phyloP scores from a whole-genome alignment of 2,329 filamentous ascomycete genomes.

The Penicillium decumbens region DNA sequence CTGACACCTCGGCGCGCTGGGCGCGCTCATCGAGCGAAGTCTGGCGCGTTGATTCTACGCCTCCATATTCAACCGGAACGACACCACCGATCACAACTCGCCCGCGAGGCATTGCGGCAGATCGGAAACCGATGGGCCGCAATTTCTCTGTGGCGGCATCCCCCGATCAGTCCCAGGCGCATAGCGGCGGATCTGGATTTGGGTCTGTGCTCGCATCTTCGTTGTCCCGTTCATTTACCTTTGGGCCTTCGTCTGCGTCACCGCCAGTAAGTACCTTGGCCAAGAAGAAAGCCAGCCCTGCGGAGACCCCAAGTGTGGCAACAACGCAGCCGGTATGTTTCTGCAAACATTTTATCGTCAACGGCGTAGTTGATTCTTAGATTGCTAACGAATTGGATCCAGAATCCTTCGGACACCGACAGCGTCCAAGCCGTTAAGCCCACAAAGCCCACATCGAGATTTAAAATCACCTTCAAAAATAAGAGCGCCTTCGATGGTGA shows the following conservation, averaged over 20 bases:
- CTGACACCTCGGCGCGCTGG: slow-evolving; percentile 48
- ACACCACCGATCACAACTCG: slow-evolving; percentile 49
- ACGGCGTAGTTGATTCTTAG: slow-evolving; percentile 17
- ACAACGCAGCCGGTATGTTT: slow-evolving; percentile 30
- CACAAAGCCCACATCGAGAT: slow-evolving; percentile 28
- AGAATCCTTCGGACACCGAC: slow-evolving; percentile 38
- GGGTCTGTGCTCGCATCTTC: slow-evolving; percentile 44
- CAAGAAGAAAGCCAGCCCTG: slow-evolving; percentile 38
- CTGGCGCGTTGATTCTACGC: slow-evolving; percentile 48
- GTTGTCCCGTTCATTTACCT: slow-evolving; percentile 44
- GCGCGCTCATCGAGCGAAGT: slow-evolving; percentile 50
- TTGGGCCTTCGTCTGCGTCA: slow-evolving; percentile 42
- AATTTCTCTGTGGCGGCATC: slow-evolving; percentile 40
- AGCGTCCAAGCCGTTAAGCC: slow-evolving; percentile 30
- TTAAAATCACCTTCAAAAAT: slow-evolving; percentile 54
- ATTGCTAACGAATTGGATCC: slow-evolving; percentile 25
- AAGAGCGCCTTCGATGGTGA: slow-evolving; percentile 54
- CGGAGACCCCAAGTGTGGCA: slow-evolving; percentile 32
- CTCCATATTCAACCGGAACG: slow-evolving; percentile 50
- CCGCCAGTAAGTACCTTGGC: slow-evolving; percentile 33
- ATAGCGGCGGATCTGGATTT: slow-evolving; percentile 37
- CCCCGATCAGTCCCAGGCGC: slow-evolving; percentile 39
- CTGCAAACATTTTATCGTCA: slow-evolving; percentile 28
- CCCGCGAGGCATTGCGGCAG: slow-evolving; percentile 36
- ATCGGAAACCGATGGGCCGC: slow-evolving; percentile 42